Base-by-base conservation (phyloP, 169 alveolate genomes). In the Theileria annulata region DNA sequence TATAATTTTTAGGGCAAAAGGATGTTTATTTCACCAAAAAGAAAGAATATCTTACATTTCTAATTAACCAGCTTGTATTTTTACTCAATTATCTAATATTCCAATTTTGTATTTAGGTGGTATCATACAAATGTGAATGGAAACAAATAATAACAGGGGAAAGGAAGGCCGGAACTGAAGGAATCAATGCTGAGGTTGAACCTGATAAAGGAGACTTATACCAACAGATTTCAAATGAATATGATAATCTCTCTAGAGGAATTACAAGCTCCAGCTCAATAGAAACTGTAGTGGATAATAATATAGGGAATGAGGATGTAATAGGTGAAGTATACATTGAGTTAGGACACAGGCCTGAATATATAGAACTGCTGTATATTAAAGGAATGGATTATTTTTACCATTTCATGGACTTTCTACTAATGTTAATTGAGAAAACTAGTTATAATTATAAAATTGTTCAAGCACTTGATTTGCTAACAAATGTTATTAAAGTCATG, bases 361-460 rank as follows among this genome's bases (percentile, higher is more conserved):
- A 71, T 60, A 21, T 80, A 17, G 82, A 25, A 28, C 3, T 82
- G 17, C 21, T 82, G 79, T 62, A 70, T 6, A 28, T n/a, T 28
- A 33, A 30, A 2, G 88, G 88, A 12, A 51, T 71, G 28, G 85
- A 74, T 21, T 27, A 71, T 3, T 82, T 82, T 35, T 76, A 75
- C 68, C 60, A 23, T 23, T 56, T 82, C 42, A n/a, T 82, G 74
- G 88, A 82, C 69, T 78, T 62, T 47, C 54, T 82, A 1, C 58
- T 82, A 27, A 72, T 10, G 15, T 71, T 77, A 5, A 60, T 82
- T 17, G 85, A 82, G 54, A 79, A 71, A 3, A 67, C 79, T 49
- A 51, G 62, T 0, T 37, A 62, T 49, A 75, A 73, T 12, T 63
- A 54, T 10, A 28, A 78, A 10, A 51, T 47, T 25, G 67, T 49